Conservation (phyloP, 371 early-diverging fungal species). For the Haplosporangium sp. region DNA sequence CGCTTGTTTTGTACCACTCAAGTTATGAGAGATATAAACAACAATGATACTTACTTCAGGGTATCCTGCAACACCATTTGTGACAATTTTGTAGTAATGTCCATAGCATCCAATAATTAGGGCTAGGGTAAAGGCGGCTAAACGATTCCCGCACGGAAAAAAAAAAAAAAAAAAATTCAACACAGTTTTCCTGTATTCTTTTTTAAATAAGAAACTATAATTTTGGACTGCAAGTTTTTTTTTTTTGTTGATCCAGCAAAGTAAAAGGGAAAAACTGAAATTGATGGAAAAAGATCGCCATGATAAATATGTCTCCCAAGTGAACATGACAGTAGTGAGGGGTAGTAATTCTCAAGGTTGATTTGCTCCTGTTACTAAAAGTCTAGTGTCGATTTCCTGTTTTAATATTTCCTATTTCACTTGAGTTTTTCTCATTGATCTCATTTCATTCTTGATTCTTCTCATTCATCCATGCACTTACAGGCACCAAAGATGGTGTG, state of each 20-base stretch:
- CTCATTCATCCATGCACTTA: conserved; percentile 18
- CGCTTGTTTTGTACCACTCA: not conserved
- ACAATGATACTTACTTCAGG: conserved; percentile 66
- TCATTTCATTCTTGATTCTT: not conserved
- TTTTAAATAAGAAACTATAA: not conserved
- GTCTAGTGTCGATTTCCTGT: too few species aligned
- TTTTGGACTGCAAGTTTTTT: not conserved
- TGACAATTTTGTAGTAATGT: conserved; percentile 84
- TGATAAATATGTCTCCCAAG: not conserved
- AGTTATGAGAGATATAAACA: not conserved
- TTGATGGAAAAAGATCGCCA: too few species aligned
- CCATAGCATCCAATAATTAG: conserved; percentile 75
- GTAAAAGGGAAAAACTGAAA: not conserved
- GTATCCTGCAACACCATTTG: conserved; percentile 82
- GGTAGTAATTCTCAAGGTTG: not conserved
- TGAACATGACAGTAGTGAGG: not conserved
- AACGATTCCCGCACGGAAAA: conserved; percentile 21
- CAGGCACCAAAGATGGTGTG: conserved; percentile 49
- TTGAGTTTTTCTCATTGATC: not conserved
- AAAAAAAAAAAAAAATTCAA: not conserved
- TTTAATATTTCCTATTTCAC: not conserved
- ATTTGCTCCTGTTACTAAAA: too few species aligned
- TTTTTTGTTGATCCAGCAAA: not conserved
- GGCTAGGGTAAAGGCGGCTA: conserved; percentile 80
- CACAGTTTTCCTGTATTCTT: not conserved